Percentiles rank a stretch among this genome's conserved stretches.
These are phyloP conservation scores for Macrolepiota albuminosa DNA, from an alignment of 768 basidiomycete genomes.

Conservation along the genomic window DNA sequence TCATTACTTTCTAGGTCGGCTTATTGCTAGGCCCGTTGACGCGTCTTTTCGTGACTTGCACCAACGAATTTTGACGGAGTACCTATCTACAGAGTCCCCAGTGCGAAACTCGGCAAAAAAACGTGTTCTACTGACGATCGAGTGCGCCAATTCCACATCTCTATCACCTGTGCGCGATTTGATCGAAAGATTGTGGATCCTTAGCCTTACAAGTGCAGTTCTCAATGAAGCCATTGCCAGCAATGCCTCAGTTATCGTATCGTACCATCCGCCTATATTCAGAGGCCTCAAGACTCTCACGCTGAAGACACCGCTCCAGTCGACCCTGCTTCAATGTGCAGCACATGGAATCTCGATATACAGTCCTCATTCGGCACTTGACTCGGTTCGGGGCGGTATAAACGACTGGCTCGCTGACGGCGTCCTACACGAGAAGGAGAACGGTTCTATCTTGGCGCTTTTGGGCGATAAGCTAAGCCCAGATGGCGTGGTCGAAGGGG, in stretches of 20 bases:
- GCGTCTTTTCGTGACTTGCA: constrained; percentile 2
- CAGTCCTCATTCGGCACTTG: constrained; percentile 84
- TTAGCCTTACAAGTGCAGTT: constrained; percentile 71
- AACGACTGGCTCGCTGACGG: constrained; percentile 85
- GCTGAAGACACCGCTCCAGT: constrained; percentile 72
- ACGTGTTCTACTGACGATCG: constrained; percentile 63
- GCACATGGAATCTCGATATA: constrained; percentile 84
- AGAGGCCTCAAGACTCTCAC: constrained; percentile 70
- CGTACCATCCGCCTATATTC: constrained; percentile 88
- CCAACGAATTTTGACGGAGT: not conserved
- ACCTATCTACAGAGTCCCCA: constrained; percentile 45
- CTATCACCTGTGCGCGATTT: not conserved
- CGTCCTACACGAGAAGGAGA: constrained; percentile 33
- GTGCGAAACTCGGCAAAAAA: constrained; percentile 39
- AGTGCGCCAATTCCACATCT: constrained; percentile 35
- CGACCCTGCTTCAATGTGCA: constrained; percentile 73
- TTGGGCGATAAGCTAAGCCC: constrained; percentile 36
- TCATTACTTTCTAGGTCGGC: constrained; percentile 51
- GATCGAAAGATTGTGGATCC: constrained; percentile 4
- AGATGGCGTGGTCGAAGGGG: constrained; percentile 40
- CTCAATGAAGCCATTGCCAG: constrained; percentile 60
- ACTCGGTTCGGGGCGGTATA: constrained; percentile 78
- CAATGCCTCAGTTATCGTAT: constrained; percentile 62
- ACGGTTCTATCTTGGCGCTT: constrained; percentile 33
- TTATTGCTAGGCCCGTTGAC: constrained; percentile 56